Base-by-base conservation (phyloP, 2,329 filamentous ascomycete species). In the Cercospora sp. region DNA sequence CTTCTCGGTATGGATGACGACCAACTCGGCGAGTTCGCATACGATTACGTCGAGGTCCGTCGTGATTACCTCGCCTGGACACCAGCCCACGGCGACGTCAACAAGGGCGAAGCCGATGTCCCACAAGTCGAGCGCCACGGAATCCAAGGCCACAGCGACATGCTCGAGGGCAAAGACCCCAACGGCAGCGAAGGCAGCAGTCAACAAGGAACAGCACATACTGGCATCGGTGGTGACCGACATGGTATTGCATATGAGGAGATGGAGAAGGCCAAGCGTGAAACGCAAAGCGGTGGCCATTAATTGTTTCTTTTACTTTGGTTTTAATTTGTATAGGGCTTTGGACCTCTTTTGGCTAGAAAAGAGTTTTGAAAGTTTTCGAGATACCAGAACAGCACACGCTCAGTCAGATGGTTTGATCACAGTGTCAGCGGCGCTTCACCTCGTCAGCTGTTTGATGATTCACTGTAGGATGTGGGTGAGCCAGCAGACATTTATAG, bases 11-110 rank as follows among this genome's bases (percentile, higher is more conserved):
- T 94, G 91, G 92, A 95, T 76, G 92, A 94, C 77, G 91, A 94
- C 81, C 92, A 95, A 82, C 91, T 94, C 74, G 92, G 92, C 80
- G 92, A 95, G 81, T 95, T 94, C 78, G 92, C 91, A 12, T 94
- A 94, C 83, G 92, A 95, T 79, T 95, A 94, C 79, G 92, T 95
- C 72, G 92, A 95, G 85, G 91, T 94, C 67, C 90, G 92, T 77
- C 89, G 92, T 76, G 92, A 95, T 81, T 95, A 94, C 84, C 87
- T 95, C 45, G 92, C 92, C 67, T 95, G 92, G 92, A 94, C 91
- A 31, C 92, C 92, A 0, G 88, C 90, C 36, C 90, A 90, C 76
- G 84, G 83, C 69, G 88, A 91, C 73, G 90, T 88, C 28, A 83
- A 85, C 60, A 80, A 84, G 67, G 82, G 86, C 70, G 87, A 88